These are phyloP conservation scores for Dunaliella primolecta DNA, from an alignment of 139 green algal genomes.

Conservation along the genomic window DNA sequence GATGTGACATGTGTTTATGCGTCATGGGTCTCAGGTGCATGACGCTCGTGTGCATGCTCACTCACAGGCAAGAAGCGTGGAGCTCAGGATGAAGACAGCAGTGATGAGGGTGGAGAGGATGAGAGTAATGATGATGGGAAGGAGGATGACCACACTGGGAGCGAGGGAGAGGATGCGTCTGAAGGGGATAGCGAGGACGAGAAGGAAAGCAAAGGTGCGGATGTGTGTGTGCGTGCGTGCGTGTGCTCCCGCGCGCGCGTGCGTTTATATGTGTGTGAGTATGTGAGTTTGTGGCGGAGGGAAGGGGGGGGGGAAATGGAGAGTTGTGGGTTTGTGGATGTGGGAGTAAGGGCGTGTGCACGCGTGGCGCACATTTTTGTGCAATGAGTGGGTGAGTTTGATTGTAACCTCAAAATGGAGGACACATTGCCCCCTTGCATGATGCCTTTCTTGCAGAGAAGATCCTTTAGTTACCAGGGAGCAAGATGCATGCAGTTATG, in stretches of 20 bases:
- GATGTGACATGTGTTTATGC: slow-evolving; percentile 49
- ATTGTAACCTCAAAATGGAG: neutral
- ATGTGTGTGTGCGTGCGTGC: neutral
- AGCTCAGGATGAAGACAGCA: slow-evolving; percentile 2
- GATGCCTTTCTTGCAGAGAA: too few relatives aligned
- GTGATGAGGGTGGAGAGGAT: slow-evolving; percentile 1
- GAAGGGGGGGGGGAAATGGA: neutral
- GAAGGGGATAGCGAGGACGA: neutral
- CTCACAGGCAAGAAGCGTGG: neutral
- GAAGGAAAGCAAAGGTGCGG: neutral
- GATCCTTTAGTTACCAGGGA: too few relatives aligned
- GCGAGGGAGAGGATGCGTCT: neutral
- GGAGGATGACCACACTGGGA: neutral
- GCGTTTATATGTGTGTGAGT: neutral
- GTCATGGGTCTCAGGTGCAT: slow-evolving; percentile 33
- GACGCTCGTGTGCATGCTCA: neutral
- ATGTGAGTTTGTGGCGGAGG: neutral
- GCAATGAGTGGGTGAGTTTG: neutral
- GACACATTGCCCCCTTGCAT: neutral
- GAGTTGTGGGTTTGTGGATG: too few relatives aligned
- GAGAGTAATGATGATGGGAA: neutral
- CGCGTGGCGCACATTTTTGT: neutral
- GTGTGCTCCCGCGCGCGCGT: neutral
- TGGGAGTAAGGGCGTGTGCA: too few relatives aligned
- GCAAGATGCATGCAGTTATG: too few relatives aligned